A percentile compares a stretch with the other conserved stretches of the same genome.
Evolutionary conservation across 73 alveolate species (phyloP).

Genomic region (Effrenium voratum): DNA sequence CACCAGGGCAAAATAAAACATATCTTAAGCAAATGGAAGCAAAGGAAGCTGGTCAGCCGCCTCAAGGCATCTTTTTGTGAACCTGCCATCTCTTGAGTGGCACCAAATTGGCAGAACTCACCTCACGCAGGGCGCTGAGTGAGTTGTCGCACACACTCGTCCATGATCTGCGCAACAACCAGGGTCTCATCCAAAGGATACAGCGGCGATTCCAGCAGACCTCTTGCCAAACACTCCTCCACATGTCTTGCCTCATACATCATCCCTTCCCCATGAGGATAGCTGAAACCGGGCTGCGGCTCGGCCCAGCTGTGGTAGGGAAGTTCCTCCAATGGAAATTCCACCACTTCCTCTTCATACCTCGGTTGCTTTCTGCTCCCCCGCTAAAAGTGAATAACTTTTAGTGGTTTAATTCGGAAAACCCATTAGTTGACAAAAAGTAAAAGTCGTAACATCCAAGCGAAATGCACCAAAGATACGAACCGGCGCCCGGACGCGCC

Average conservation of each 20-base stretch:
- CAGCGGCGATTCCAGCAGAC: conserved; percentile 21
- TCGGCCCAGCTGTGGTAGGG: conserved; percentile 1
- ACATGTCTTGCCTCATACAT: conserved; percentile 27
- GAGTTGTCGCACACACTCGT: neutral
- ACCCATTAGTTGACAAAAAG: no score
- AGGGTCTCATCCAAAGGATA: conserved; percentile 65
- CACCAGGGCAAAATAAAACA: no score
- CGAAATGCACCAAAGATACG: no score
- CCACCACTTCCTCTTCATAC: conserved; percentile 4
- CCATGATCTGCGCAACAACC: conserved; percentile 41
- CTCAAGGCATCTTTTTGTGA: no score
- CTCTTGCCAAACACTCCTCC: conserved; percentile 16
- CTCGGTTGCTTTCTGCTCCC: no score
- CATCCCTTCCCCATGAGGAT: conserved; percentile 35
- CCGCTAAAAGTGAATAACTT: no score
- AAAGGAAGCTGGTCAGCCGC: no score
- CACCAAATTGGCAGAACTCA: no score
- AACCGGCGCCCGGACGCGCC: conserved; percentile 10
- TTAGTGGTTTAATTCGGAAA: no score
- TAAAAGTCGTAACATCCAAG: no score
- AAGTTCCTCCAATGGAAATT: conserved; percentile 26
- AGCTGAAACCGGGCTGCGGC: neutral
- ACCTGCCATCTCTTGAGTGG: no score
- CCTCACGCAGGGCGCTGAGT: neutral
- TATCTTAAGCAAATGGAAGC: no score